These are phyloP conservation scores for Cylindrotheca closterium DNA, from an alignment of 108 stramenopile species.

Conservation along the genomic window DNA sequence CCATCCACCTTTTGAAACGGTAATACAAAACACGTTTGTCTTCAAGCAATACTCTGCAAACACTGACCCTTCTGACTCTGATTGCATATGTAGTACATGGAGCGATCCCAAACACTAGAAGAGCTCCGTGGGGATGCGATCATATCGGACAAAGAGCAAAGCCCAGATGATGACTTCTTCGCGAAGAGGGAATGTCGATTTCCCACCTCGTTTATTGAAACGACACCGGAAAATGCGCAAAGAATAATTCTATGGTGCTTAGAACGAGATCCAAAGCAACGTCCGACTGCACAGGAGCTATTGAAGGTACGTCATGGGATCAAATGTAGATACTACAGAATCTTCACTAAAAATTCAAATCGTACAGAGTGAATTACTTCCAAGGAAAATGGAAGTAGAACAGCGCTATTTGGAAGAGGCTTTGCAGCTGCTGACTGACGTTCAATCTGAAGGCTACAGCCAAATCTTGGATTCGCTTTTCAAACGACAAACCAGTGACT, in stretches of 20 bases:
- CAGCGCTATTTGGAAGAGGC: constrained; percentile 78
- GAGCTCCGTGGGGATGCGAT: constrained; percentile 22
- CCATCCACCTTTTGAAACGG: constrained; percentile 59
- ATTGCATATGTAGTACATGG: constrained; percentile 11
- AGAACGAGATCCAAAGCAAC: constrained; percentile 50
- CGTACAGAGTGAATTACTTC: constrained; percentile 54
- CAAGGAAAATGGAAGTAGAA: constrained; percentile 76
- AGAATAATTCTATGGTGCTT: constrained; percentile 77
- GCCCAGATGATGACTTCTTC: constrained; percentile 10
- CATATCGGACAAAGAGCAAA: constrained; percentile 7
- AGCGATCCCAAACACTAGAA: constrained; percentile 34
- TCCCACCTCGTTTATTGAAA: constrained; percentile 43
- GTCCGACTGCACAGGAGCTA: constrained; percentile 65
- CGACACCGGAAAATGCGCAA: constrained; percentile 59
- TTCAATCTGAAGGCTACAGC: constrained; percentile 65
- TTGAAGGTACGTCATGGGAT: constrained; percentile 19
- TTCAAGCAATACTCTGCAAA: neutral
- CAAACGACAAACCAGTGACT: constrained; percentile 45
- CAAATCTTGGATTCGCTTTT: constrained; percentile 70
- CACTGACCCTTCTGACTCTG: constrained; percentile 2
- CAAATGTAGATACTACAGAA: neutral
- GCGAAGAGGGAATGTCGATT: constrained; percentile 42
- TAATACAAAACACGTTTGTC: constrained; percentile 36
- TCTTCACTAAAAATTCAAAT: neutral
- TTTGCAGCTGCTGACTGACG: constrained; percentile 66